phyloP scores from a whole-genome alignment of 176 grass and related monocot species.

The Rhipidocladum racemiflorum region DNA sequence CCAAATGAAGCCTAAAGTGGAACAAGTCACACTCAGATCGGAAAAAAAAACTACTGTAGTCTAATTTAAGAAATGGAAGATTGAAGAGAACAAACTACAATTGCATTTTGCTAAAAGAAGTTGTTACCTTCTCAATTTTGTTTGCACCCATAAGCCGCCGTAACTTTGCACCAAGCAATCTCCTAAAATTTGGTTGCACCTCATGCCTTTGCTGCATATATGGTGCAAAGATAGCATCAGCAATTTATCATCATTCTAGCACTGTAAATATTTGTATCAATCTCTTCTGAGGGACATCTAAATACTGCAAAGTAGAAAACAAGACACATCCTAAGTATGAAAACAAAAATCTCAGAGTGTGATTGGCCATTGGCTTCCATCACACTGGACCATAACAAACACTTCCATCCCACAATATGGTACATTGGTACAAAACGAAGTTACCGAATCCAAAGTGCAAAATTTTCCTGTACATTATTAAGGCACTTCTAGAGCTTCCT shows the following conservation, averaged over 20 bases:
- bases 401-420: neutral
- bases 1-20: neutral
- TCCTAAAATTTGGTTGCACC: conserved; percentile 74
- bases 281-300: neutral
- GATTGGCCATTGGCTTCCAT: neutral
- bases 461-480: neutral
- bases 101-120: neutral
- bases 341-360: neutral
- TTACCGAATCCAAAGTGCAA: neutral
- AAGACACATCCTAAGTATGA: neutral
- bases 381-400: neutral
- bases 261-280: neutral
- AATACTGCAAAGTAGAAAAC: conserved; percentile 19
- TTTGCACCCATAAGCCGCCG: conserved; percentile 65
- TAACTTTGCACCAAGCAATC: conserved; percentile 69
- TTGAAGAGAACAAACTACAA: neutral
- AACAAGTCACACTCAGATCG: neutral
- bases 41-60: neutral
- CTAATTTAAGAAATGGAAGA: conserved; percentile 13
- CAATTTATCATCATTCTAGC: conserved; percentile 17
- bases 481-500: neutral
- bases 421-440: neutral
- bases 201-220: conserved; percentile 76
- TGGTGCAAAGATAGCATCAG: conserved; percentile 25
- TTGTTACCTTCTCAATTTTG: conserved; percentile 86